Conservation (phyloP, 2,329 filamentous ascomycete genomes). For the Penicillium sp. region DNA sequence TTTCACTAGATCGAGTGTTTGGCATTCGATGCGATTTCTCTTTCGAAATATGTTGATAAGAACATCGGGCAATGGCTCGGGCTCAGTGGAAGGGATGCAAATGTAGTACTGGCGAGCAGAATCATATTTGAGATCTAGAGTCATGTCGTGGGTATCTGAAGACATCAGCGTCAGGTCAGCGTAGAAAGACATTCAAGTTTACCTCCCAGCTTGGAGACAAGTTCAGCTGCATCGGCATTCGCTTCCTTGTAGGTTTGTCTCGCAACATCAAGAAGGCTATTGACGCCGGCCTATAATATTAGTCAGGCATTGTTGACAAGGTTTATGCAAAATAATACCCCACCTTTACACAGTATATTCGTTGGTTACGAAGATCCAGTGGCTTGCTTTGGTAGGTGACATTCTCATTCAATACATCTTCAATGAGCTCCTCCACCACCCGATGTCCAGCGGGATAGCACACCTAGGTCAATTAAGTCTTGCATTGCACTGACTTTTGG, state of each 20-base stretch:
- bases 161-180: conserved; percentile 19
- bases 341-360: conserved; percentile 83
- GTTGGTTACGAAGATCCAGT: conserved; percentile 83
- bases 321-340: not conserved
- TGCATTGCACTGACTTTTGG: not conserved
- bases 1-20: conserved; percentile 81
- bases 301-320: not conserved
- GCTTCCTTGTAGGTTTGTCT: conserved; percentile 87
- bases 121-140: conserved; percentile 72
- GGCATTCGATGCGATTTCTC: conserved; percentile 78
- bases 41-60: conserved; percentile 77
- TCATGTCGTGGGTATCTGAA: conserved; percentile 58
- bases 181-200: conserved; percentile 17
- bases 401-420: conserved; percentile 73
- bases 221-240: conserved; percentile 71
- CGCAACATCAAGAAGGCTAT: conserved; percentile 83
- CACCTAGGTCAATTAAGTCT: conserved; percentile 47
- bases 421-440: conserved; percentile 64
- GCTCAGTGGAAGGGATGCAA: conserved; percentile 60
- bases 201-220: conserved; percentile 69
- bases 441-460: conserved; percentile 65
- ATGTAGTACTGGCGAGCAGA: conserved; percentile 77
- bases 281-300: conserved; percentile 65
- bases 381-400: conserved; percentile 75
- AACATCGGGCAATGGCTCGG: conserved; percentile 63